Percentiles rank a stretch among this genome's conserved stretches.
Evolutionary conservation across 257 asterid genomes (phyloP).

Genomic region (Scutellaria galericulata): DNA sequence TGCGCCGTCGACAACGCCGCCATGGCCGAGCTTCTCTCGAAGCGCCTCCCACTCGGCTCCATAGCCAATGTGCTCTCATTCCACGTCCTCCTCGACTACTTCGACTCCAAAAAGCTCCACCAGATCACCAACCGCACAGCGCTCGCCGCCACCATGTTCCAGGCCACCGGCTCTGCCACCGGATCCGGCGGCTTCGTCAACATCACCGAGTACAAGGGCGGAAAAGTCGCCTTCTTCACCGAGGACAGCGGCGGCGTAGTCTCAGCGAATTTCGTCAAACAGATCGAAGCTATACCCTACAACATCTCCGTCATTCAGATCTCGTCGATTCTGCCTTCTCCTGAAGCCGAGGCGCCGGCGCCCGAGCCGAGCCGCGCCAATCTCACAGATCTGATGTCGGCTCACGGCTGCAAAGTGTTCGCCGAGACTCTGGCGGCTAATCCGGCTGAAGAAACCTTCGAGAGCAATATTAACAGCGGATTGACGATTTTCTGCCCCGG

Average conservation of each 20-base stretch:
- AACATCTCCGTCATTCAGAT: conserved; percentile 76
- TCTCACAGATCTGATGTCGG: conserved; percentile 62
- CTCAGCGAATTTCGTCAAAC: conserved; percentile 56
- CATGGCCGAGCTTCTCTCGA: conserved; percentile 65
- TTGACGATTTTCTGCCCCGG: conserved; percentile 75
- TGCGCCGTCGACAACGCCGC: conserved; percentile 68
- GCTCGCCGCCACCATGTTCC: conserved; percentile 68
- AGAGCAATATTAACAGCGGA: conserved; percentile 55
- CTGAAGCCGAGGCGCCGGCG: conserved; percentile 75
- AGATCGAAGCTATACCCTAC: conserved; percentile 53
- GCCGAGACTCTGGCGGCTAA: conserved; percentile 60
- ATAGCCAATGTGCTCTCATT: conserved; percentile 60
- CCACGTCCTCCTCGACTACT: conserved; percentile 79
- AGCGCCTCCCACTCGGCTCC: conserved; percentile 46
- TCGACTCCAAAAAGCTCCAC: conserved; percentile 72
- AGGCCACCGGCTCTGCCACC: conserved; percentile 72
- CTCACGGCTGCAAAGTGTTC: conserved; percentile 73
- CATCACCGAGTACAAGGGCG: conserved; percentile 63
- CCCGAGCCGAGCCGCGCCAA: conserved; percentile 60
- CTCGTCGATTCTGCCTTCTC: conserved; percentile 52
- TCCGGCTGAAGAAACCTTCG: conserved; percentile 60
- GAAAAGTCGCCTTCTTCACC: conserved; percentile 66
- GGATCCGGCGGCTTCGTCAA: conserved; percentile 76
- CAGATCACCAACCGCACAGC: conserved; percentile 69
- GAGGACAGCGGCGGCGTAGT: conserved; percentile 33